Conservation (phyloP, 352 stramenopile species). For the Phytophthora uliginosa region DNA sequence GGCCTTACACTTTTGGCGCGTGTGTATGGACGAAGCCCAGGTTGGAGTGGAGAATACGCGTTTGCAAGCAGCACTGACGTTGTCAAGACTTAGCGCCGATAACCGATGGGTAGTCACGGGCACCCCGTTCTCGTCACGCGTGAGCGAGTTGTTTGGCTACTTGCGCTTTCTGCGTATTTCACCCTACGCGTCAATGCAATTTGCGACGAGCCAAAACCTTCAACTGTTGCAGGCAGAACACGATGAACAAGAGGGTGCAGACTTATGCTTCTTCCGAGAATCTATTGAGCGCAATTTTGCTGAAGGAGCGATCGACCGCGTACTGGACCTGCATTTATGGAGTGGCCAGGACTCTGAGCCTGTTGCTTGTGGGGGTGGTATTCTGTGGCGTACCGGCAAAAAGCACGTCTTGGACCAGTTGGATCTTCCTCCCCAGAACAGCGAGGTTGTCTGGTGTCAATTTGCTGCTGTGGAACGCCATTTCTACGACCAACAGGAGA, state of each 20-base stretch:
- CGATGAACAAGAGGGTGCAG: conserved; percentile 35
- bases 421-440: conserved; percentile 61
- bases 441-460: conserved; percentile 67
- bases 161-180: conserved; percentile 76
- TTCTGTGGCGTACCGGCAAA: conserved; percentile 88
- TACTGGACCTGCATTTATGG: conserved; percentile 66
- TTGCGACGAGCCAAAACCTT: conserved; percentile 3
- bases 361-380: conserved; percentile 34
- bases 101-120: conserved; percentile 92
- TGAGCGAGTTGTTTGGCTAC: conserved; percentile 90
- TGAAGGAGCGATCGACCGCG: conserved; percentile 48
- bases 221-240: conserved; percentile 17
- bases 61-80: conserved; percentile 85
- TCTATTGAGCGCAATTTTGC: conserved; percentile 47
- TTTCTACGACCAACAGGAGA: conserved; percentile 82
- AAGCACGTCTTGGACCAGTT: conserved; percentile 78
- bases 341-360: conserved; percentile 19
- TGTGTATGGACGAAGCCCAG: conserved; percentile 96
- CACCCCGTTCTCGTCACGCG: conserved; percentile 87
- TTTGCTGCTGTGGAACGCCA: conserved; percentile 84
- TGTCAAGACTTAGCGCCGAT: conserved; percentile 67
- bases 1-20: conserved; percentile 89
- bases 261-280: conserved; percentile 47
- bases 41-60: conserved; percentile 85
- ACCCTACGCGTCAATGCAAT: conserved; percentile 37